Evolutionary conservation across 305 asterid species (phyloP).

Genomic region (Caryopteris hybrid): DNA sequence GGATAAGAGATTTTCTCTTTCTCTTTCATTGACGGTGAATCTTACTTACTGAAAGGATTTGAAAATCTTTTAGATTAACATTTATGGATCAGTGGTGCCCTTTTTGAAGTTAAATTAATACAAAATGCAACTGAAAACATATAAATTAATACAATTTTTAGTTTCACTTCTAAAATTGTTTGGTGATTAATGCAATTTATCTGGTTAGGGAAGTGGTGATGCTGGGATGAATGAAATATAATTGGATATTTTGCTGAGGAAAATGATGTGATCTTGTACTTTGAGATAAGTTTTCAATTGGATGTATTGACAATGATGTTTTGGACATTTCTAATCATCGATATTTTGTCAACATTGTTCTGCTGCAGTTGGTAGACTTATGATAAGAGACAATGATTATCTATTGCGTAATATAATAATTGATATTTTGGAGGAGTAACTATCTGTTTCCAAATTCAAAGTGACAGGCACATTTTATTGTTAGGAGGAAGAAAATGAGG

Average conservation of each 20-base stretch:
- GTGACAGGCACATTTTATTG: background rate
- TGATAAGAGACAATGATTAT: background rate
- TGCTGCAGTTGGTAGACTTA: background rate
- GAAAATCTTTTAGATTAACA: background rate
- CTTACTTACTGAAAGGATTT: background rate
- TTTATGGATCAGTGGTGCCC: background rate
- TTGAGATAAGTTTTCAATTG: background rate
- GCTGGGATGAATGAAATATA: background rate
- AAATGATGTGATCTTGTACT: background rate
- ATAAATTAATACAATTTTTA: background rate
- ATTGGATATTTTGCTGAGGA: background rate
- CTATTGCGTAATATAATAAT: background rate
- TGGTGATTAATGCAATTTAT: background rate
- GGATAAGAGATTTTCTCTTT: background rate
- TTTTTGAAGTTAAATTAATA: background rate
- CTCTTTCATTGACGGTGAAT: background rate
- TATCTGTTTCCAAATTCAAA: background rate
- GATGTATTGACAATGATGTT: background rate
- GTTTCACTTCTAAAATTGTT: background rate
- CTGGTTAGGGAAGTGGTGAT: background rate
- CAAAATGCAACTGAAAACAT: background rate
- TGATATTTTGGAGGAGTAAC: background rate
- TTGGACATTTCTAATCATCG: background rate
- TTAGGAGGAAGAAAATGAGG: background rate
- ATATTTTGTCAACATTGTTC: background rate